Conservation (phyloP, 805 yeast genomes). For the Myxozyma sirexii region DNA sequence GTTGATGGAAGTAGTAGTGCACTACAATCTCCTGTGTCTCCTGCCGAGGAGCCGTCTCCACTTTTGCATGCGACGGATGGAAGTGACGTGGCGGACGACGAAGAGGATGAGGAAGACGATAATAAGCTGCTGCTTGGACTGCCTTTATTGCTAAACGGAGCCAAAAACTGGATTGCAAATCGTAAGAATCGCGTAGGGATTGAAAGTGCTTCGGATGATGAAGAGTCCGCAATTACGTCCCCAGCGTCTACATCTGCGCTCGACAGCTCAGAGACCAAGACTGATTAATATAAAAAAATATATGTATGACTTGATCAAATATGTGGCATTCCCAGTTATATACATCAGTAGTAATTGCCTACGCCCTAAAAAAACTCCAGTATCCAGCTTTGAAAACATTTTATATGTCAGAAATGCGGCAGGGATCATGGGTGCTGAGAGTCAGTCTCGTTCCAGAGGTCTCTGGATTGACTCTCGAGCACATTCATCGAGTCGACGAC, state of each 20-base stretch:
- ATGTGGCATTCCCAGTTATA: too few species aligned
- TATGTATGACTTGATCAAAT: neutral
- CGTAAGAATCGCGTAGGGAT: slow-evolving; percentile 9
- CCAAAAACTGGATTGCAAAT: slow-evolving; percentile 28
- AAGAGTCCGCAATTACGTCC: slow-evolving; percentile 11
- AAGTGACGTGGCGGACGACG: slow-evolving; percentile 1
- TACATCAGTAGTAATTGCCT: too few species aligned
- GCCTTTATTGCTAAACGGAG: slow-evolving; percentile 26
- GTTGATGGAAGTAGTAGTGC: neutral
- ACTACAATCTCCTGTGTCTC: slow-evolving; percentile 13
- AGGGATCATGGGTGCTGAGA: neutral
- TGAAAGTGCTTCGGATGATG: slow-evolving; percentile 4
- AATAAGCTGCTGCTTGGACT: slow-evolving; percentile 23
- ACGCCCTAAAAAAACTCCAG: too few species aligned
- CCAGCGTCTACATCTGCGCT: slow-evolving; percentile 2
- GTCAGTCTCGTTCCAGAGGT: slow-evolving; percentile 37
- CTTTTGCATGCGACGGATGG: slow-evolving; percentile 1
- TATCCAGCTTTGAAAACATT: too few species aligned
- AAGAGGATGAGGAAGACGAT: slow-evolving; percentile 30
- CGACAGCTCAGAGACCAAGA: neutral
- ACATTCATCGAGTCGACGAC: slow-evolving; percentile 51
- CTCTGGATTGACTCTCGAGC: slow-evolving; percentile 41
- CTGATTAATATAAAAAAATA: too few species aligned
- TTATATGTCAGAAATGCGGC: neutral
- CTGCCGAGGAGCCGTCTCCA: slow-evolving; percentile 4